phyloP scores from a whole-genome alignment of 352 stramenopile genomes.

The Phytophthora tentaculata region DNA sequence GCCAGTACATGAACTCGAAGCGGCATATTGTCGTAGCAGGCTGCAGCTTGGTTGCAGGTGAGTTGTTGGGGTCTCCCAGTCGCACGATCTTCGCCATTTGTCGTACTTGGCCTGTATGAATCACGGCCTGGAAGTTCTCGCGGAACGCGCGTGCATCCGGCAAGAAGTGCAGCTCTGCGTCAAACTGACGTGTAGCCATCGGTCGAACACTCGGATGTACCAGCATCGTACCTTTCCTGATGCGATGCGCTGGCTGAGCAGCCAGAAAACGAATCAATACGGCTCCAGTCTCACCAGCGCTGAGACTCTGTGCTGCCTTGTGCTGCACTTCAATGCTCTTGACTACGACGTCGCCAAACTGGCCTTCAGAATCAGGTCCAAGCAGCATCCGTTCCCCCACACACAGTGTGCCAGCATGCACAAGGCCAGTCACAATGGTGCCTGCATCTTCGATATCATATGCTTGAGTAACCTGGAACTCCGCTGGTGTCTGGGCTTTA shows the following conservation, averaged over 20 bases:
- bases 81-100: slow-evolving; percentile 84
- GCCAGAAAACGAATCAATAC: slow-evolving; percentile 61
- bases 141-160: slow-evolving; percentile 59
- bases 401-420: slow-evolving; percentile 73
- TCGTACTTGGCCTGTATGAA: slow-evolving; percentile 79
- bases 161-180: slow-evolving; percentile 80
- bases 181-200: slow-evolving; percentile 72
- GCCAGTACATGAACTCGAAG: slow-evolving; percentile 90
- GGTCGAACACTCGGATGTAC: slow-evolving; percentile 70
- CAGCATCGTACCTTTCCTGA: slow-evolving; percentile 78
- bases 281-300: slow-evolving; percentile 73
- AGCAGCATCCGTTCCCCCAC: slow-evolving; percentile 74
- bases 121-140: slow-evolving; percentile 83
- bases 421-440: slow-evolving; percentile 72
- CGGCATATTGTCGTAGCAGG: slow-evolving; percentile 62
- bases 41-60: slow-evolving; percentile 16
- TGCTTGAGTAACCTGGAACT: slow-evolving; percentile 84
- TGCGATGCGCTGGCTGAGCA: slow-evolving; percentile 27
- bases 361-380: slow-evolving; percentile 56
- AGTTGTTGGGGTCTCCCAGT: slow-evolving; percentile 36
- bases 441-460: slow-evolving; percentile 79
- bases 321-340: slow-evolving; percentile 86
- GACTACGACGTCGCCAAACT: slow-evolving; percentile 71
- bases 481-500: slow-evolving; percentile 52
- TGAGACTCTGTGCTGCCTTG: slow-evolving; percentile 61